These are phyloP conservation scores for Thoreauomyces humboldtii DNA, from an alignment of 192 early-diverging fungal species.

Conservation along the genomic window DNA sequence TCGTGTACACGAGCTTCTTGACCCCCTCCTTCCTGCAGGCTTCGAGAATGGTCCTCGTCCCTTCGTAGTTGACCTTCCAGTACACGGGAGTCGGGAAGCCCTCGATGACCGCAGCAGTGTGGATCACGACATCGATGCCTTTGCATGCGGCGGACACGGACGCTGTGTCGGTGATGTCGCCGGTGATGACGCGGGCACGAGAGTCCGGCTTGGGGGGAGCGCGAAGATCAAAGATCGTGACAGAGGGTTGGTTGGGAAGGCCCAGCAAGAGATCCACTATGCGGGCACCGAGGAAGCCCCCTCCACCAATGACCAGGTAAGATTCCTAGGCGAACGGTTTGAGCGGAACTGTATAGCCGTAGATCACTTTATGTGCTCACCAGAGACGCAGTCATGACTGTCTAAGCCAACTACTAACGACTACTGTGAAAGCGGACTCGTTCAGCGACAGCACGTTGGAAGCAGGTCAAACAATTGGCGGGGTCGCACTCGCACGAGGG, in stretches of 20 bases:
- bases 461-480: too few relatives aligned
- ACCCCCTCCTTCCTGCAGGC: constrained; percentile 67
- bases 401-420: too few relatives aligned
- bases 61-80: constrained; percentile 74
- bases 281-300: constrained; percentile 82
- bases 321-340: too few relatives aligned
- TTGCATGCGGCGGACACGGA: constrained; percentile 59
- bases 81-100: constrained; percentile 64
- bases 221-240: constrained; percentile 83
- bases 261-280: constrained; percentile 73
- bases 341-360: too few relatives aligned
- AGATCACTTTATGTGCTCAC: too few relatives aligned
- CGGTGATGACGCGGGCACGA: constrained; percentile 40
- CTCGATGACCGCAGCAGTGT: constrained; percentile 87
- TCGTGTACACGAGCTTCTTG: constrained; percentile 76
- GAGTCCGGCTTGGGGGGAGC: constrained; percentile 15
- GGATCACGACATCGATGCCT: constrained; percentile 73
- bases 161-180: constrained; percentile 57
- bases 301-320: constrained; percentile 62
- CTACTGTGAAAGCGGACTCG: too few relatives aligned
- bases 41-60: constrained; percentile 81
- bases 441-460: too few relatives aligned
- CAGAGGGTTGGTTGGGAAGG: constrained; percentile 48
- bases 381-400: too few relatives aligned
- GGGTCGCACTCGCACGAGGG: too few relatives aligned